Evolutionary conservation across 2,329 filamentous ascomycete species (phyloP).

Genomic region (Xylariales sp.): DNA sequence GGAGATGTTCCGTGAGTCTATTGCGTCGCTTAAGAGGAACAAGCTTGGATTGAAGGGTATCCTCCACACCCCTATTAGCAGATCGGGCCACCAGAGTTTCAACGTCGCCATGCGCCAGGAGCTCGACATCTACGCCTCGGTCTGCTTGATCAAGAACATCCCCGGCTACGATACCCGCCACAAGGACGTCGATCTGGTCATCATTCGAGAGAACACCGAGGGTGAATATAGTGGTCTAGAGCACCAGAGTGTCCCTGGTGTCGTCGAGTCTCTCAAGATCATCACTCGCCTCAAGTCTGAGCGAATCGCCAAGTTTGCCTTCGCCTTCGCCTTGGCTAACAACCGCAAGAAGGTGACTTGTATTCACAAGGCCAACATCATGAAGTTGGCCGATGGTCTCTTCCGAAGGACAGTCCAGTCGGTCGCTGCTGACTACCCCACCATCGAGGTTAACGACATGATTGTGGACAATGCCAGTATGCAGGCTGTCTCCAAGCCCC

Average conservation of each 20-base stretch:
- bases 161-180: slow-evolving; percentile 98
- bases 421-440: slow-evolving; percentile 94
- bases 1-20: slow-evolving; percentile 94
- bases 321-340: slow-evolving; percentile 97
- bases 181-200: slow-evolving; percentile 96
- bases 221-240: slow-evolving; percentile 99
- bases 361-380: slow-evolving; percentile 99
- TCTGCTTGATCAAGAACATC: slow-evolving; percentile 99
- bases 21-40: slow-evolving; percentile 96
- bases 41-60: slow-evolving; percentile 99
- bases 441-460: slow-evolving; percentile 97
- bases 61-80: slow-evolving; percentile 95
- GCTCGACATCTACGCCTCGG: slow-evolving; percentile 98
- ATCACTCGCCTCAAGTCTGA: slow-evolving; percentile 99
- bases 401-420: slow-evolving; percentile 98
- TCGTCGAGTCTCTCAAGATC: slow-evolving; percentile 99
- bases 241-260: slow-evolving; percentile 95
- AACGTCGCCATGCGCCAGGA: slow-evolving; percentile 99
- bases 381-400: slow-evolving; percentile 98
- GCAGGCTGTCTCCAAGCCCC: slow-evolving; percentile 95
- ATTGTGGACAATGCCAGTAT: slow-evolving; percentile 99
- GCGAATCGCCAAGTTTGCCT: slow-evolving; percentile 99
- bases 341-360: slow-evolving; percentile 99
- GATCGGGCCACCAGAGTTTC: slow-evolving; percentile 98
- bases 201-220: slow-evolving; percentile 99